phyloP scores from a whole-genome alignment of 345 rosid species.

The Eucalyptus sp. region DNA sequence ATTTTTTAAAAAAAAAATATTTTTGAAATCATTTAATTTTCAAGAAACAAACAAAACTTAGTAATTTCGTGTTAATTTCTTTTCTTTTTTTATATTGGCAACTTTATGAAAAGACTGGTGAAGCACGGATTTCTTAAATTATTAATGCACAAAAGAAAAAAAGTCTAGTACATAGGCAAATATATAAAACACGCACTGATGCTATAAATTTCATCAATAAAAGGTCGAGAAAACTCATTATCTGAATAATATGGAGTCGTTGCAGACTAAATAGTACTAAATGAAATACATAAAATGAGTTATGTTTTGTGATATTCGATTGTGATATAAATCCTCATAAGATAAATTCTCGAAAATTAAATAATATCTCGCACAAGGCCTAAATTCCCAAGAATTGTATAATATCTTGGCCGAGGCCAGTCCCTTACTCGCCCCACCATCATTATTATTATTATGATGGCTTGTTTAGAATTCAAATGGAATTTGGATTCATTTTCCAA shows the following conservation, averaged over 20 bases:
- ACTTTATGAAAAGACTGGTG: background rate
- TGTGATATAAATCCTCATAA: background rate
- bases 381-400: background rate
- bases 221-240: background rate
- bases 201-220: background rate
- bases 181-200: background rate
- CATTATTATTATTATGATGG: background rate
- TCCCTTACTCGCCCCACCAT: background rate
- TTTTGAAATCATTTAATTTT: no score
- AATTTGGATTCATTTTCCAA: background rate
- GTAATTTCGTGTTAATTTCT: background rate
- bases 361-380: background rate
- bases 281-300: background rate
- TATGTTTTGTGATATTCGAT: background rate
- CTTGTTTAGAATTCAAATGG: background rate
- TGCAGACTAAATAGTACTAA: background rate
- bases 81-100: background rate
- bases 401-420: background rate
- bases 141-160: background rate
- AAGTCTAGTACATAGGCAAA: background rate
- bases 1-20: fast-evolving
- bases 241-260: background rate
- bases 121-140: background rate
- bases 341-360: background rate
- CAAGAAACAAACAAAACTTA: no score